Percentiles rank a stretch among this genome's conserved stretches.
These are phyloP conservation scores for Paramecium sexaurelia DNA, from an alignment of 73 alveolate genomes.

Conservation along the genomic window DNA sequence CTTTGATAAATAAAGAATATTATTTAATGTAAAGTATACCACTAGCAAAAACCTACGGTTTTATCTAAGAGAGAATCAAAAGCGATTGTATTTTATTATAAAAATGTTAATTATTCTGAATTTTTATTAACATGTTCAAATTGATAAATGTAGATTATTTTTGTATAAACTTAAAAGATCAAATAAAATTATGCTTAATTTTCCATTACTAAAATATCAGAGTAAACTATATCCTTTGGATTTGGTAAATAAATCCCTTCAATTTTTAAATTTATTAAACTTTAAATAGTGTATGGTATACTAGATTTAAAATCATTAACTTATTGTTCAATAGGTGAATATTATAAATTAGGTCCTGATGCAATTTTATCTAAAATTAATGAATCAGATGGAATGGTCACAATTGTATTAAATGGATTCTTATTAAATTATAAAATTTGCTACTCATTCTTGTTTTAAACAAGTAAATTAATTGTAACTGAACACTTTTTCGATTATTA, in stretches of 20 bases:
- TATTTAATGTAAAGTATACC: neutral
- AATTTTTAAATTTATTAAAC: neutral
- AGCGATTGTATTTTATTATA: neutral
- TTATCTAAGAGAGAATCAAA: neutral
- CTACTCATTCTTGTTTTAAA: neutral
- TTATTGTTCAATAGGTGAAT: neutral
- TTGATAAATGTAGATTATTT: neutral
- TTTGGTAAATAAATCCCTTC: neutral
- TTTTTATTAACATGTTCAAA: neutral
- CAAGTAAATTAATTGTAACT: neutral
- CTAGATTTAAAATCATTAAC: neutral
- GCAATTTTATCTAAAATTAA: neutral
- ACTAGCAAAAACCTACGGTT: neutral
- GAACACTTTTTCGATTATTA: neutral
- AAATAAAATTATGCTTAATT: neutral
- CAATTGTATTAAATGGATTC: neutral
- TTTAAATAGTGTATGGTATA: neutral
- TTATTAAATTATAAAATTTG: neutral
- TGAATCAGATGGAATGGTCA: neutral
- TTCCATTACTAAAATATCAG: neutral
- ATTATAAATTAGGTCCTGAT: slow-evolving; percentile 46
- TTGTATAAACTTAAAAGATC: neutral
- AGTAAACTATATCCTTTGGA: neutral
- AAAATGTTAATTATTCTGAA: neutral
- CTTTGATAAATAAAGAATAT: neutral